Evolutionary conservation across 495 filamentous ascomycete genomes (phyloP).

Genomic region (Aspergillus olivimuriae): DNA sequence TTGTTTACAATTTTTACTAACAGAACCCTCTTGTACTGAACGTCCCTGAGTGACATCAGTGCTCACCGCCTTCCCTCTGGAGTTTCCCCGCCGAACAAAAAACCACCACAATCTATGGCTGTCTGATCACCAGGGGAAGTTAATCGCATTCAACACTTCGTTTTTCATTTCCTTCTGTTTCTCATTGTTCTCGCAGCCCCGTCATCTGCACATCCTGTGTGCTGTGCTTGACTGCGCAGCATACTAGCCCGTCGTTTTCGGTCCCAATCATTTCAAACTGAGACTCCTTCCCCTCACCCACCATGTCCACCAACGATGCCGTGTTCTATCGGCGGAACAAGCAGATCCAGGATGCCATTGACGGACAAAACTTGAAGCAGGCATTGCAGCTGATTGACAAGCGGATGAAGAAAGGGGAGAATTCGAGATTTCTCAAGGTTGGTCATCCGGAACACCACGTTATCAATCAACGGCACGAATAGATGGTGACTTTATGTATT

Average conservation of each 20-base stretch:
- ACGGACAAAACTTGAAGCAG: conserved; percentile 50
- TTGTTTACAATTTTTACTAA: neutral
- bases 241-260: conserved; percentile 5
- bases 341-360: conserved; percentile 52
- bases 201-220: conserved; percentile 19
- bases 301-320: conserved; percentile 35
- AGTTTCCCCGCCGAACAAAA: conserved; percentile 26
- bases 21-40: neutral
- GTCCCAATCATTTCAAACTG: neutral
- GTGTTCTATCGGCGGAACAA: conserved; percentile 51
- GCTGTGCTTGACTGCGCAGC: conserved; percentile 26
- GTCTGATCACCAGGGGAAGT: no score
- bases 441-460: no score
- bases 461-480: no score
- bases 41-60: neutral
- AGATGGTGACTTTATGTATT: no score
- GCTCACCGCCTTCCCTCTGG: conserved; percentile 21
- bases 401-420: conserved; percentile 55
- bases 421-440: conserved; percentile 37
- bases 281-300: conserved; percentile 2
- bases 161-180: no score
- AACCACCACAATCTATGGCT: no score
- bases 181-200: no score
- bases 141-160: no score
- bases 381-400: conserved; percentile 55